These are phyloP conservation scores for Paecilomyces formosus DNA, from an alignment of 2,329 filamentous ascomycete genomes.

Conservation along the genomic window DNA sequence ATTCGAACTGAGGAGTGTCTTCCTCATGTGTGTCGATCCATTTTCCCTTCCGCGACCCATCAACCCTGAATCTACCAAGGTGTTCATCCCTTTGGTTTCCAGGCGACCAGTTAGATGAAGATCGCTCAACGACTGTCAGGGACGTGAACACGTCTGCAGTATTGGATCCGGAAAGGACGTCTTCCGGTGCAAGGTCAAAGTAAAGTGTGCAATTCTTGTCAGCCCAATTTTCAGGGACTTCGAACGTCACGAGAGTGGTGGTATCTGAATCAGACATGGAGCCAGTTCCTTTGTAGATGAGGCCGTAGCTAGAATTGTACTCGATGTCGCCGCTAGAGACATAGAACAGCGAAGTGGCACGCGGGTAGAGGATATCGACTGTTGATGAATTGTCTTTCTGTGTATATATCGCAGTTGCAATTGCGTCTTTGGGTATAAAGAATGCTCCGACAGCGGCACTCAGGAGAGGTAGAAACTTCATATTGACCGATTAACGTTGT, in stretches of 20 bases:
- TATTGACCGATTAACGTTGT: not conserved
- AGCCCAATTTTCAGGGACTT: not conserved
- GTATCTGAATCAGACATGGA: not conserved
- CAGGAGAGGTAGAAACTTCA: not conserved
- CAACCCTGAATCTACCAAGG: not conserved
- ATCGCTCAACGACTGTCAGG: not conserved
- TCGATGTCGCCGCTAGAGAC: not conserved
- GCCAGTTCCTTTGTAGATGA: not conserved
- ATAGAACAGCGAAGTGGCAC: not conserved
- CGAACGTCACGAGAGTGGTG: constrained; percentile 1
- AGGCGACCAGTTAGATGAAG: not conserved
- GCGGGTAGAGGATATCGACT: not conserved
- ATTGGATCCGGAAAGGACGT: not conserved
- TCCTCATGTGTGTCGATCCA: not conserved
- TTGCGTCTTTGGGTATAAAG: too few species aligned
- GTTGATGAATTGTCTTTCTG: not conserved
- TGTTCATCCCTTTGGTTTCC: not conserved
- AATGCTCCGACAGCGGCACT: not conserved
- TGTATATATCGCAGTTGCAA: not conserved
- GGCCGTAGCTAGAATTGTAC: not conserved
- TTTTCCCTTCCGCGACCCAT: not conserved
- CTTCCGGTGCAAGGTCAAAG: not conserved
- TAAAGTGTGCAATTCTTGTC: not conserved
- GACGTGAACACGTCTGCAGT: not conserved
- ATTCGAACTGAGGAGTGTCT: not conserved